Conservation (phyloP, 805 yeast genomes). For the Starmerella kuoi region DNA sequence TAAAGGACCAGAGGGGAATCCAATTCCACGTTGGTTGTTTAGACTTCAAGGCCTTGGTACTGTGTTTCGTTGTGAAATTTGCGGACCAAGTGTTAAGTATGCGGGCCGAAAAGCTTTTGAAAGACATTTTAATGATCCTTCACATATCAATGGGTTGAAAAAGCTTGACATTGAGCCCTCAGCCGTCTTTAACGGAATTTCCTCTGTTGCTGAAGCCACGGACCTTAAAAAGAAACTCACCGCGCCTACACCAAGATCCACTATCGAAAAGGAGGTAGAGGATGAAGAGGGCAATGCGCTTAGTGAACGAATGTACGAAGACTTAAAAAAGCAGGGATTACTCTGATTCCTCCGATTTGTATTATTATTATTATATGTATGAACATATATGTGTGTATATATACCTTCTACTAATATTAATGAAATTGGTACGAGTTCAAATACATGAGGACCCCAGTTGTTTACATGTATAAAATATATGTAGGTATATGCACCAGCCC, state of each 20-base stretch:
- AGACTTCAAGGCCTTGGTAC: slow-evolving; percentile 76
- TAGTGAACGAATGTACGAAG: slow-evolving; percentile 70
- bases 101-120: slow-evolving; percentile 63
- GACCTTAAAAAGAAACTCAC: slow-evolving; percentile 40
- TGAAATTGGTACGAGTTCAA: no score
- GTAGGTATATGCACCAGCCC: no score
- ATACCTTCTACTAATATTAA: no score
- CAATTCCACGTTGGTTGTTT: slow-evolving; percentile 88
- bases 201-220: slow-evolving; percentile 54
- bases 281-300: slow-evolving; percentile 89
- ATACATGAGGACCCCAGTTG: no score
- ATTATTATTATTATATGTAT: no score
- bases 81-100: slow-evolving; percentile 55
- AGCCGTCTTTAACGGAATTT: slow-evolving; percentile 51
- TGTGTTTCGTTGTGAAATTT: slow-evolving; percentile 68
- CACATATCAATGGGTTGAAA: slow-evolving; percentile 61
- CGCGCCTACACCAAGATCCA: slow-evolving; percentile 51
- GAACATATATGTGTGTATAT: neutral
- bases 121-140: slow-evolving; percentile 54
- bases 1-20: slow-evolving; percentile 76
- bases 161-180: slow-evolving; percentile 55
- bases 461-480: no score
- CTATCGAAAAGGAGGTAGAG: slow-evolving; percentile 61
- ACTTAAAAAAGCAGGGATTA: slow-evolving; percentile 78
- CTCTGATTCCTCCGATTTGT: slow-evolving; percentile 37